Evolutionary conservation across 2,329 filamentous ascomycete species (phyloP), one percentile per base, ranked within the genome.

Genomic region (Nigrospora oryzae): DNA sequence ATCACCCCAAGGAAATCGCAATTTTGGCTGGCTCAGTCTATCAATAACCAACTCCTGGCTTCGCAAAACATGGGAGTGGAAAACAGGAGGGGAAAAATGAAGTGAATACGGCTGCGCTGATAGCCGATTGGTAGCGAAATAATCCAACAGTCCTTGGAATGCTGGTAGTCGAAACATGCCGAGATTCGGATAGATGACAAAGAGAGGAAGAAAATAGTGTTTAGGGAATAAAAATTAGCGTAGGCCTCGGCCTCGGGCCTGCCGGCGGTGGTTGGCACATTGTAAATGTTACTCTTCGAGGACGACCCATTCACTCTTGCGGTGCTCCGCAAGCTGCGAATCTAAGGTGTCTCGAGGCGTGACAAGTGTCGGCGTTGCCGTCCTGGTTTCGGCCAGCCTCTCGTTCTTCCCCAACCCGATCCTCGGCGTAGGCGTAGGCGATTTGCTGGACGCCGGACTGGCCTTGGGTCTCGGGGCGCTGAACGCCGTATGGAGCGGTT

Each of bases 241-340:
- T 5, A 10, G 30, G 15, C 28, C 23, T 28, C 23, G 8, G 23
- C 23, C 23, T 28, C 23, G 23, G 23, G 23, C 23, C 23, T 28
- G 23, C 23, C 23, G 23, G 23, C 10, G 23, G 23, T 28, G 23
- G 23, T 28, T 28, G 23, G 13, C 14, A 33, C 13, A 38, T 17
- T 14, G 14, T 19, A 30, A 33, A 32, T 11, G 8, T 28, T 28
- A 28, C 23, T 64, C 64, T 49, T 80, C 76, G 23, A 80, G 58
- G 34, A 79, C 60, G 32, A 75, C 69, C 46, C 68, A 67, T 59
- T 77, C 73, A 55, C 77, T 80, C 60, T 71, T 72, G 47, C 74
- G 66, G 49, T 73, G 59, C 45, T 64, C 66, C 3, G 58, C 59
- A 33, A 64, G 53, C 39, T 64, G 59, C 23, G 60, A 52, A 33